These are phyloP conservation scores for Clavaria fumosa DNA, from an alignment of 768 basidiomycete genomes.

Conservation along the genomic window DNA sequence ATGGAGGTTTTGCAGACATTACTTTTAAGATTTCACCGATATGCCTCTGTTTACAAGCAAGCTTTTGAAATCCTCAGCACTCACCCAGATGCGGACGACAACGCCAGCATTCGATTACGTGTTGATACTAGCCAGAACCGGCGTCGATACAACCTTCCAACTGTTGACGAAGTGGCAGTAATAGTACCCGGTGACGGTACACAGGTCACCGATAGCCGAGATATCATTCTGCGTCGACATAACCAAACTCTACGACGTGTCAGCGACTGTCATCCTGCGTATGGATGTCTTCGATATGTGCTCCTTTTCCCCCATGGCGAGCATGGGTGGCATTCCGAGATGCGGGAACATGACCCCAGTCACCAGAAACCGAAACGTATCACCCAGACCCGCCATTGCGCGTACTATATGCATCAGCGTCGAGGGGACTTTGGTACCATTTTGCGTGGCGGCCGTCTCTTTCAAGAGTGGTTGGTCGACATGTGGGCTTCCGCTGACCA, in stretches of 20 bases:
- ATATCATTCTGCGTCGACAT: slow-evolving; percentile 17
- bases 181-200: slow-evolving; percentile 19
- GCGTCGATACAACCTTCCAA: slow-evolving; percentile 24
- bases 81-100: background rate
- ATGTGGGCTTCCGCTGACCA: slow-evolving; percentile 24
- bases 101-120: slow-evolving; percentile 6
- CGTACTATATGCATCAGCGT: too few relatives aligned
- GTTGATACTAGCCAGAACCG: slow-evolving; percentile 12
- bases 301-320: slow-evolving; percentile 18
- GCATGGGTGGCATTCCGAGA: slow-evolving; percentile 21
- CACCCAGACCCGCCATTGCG: too few relatives aligned
- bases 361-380: slow-evolving; percentile 1
- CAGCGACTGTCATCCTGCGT: slow-evolving; percentile 19
- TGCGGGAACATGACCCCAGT: slow-evolving; percentile 6
- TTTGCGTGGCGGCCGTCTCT: slow-evolving; percentile 13
- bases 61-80: slow-evolving; percentile 14
- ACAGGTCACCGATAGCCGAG: slow-evolving; percentile 4
- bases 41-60: slow-evolving; percentile 18
- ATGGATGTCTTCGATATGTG: slow-evolving; percentile 18
- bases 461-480: slow-evolving; percentile 27
- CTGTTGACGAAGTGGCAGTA: slow-evolving; percentile 23
- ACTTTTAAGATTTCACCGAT: slow-evolving; percentile 13
- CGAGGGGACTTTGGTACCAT: too few relatives aligned
- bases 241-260: slow-evolving; percentile 16
- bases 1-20: slow-evolving; percentile 15